Evolutionary conservation across 2,329 filamentous ascomycete genomes (phyloP), one percentile per base, ranked within the genome.

Genomic region (Hymenoscyphus fructigenus): DNA sequence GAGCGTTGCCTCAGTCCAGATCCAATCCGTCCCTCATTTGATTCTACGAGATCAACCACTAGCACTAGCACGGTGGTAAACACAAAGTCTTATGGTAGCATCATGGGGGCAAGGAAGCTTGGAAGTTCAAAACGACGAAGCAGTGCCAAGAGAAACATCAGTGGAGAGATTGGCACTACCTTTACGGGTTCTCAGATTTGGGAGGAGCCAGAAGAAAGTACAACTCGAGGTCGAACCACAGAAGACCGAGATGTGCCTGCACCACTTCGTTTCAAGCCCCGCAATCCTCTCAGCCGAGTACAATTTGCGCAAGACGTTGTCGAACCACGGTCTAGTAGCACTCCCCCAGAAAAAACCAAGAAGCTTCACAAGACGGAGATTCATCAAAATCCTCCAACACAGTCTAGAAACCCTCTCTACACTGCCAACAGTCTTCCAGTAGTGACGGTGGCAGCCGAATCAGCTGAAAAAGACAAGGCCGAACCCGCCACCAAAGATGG

Each of bases 151-250:
- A 84, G 90, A 66, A 90, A 91, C 69, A 84, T 88, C 72, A 92
- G 89, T 74, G 89, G 88, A 23, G 88, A 90, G 73, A 79, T 88
- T 65, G 80, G 84, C 62, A 66, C 69, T 28, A 84, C 88, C 1
- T 93, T 92, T 75, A 89, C 88, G 1, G 86, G 88, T 38, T 90
- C 93, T 74, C 88, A 91, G 73, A 93, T 97, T 66, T 97, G 92
- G 83, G 93, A 97, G 76, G 94, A 97, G 75, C 91, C 92, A 0
- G 87, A 91, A 64, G 74, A 73, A 15, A 61, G 63, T 26, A 9
- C 62, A 10, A 62, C 69, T 57, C 69, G 69, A 61, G 70, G 70
- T 15, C 65, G 68, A 36, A 56, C 74, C 34, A 65, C 72, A 65
- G 67, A 71, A 65, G 65, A 65, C 66, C 68, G 67, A 73, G 65